phyloP scores from a whole-genome alignment of 208 protist genomes.

The Naegleria lovaniensis region DNA sequence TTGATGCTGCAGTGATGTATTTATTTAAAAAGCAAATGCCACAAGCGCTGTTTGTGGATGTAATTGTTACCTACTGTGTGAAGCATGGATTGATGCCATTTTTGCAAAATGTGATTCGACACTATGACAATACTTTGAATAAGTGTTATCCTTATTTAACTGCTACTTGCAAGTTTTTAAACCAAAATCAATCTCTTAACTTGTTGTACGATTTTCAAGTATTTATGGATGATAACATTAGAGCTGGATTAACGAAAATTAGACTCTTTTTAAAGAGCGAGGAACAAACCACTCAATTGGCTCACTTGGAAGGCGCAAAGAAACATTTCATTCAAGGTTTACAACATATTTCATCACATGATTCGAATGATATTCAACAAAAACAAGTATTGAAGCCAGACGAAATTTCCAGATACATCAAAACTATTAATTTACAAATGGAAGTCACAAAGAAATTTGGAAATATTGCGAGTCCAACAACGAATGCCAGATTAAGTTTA shows the following conservation, averaged over 20 bases:
- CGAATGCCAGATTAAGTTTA: not conserved
- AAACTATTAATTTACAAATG: not conserved
- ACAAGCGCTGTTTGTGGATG: not conserved
- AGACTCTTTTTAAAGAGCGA: not conserved
- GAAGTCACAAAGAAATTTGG: not conserved
- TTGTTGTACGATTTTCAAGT: not conserved
- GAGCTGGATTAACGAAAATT: slow-evolving; percentile 6
- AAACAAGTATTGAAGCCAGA: not conserved
- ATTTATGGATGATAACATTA: slow-evolving; percentile 26
- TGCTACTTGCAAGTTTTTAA: slow-evolving; percentile 23
- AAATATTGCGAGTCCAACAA: not conserved
- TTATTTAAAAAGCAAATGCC: not conserved
- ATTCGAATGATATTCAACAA: not conserved
- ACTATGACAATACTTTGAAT: not conserved
- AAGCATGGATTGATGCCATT: not conserved
- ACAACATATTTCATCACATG: not conserved
- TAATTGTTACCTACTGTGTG: not conserved
- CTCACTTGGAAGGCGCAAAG: not conserved
- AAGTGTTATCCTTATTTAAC: slow-evolving; percentile 1
- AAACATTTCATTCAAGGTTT: not conserved
- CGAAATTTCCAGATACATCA: not conserved
- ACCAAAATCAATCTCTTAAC: not conserved
- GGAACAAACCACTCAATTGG: not conserved
- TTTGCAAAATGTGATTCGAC: not conserved
- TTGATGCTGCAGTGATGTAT: not conserved